Percentiles rank a stretch among this genome's conserved stretches.
These are phyloP conservation scores for Athelia psychrophila DNA, from an alignment of 1,284 basidiomycete genomes.

Conservation along the genomic window DNA sequence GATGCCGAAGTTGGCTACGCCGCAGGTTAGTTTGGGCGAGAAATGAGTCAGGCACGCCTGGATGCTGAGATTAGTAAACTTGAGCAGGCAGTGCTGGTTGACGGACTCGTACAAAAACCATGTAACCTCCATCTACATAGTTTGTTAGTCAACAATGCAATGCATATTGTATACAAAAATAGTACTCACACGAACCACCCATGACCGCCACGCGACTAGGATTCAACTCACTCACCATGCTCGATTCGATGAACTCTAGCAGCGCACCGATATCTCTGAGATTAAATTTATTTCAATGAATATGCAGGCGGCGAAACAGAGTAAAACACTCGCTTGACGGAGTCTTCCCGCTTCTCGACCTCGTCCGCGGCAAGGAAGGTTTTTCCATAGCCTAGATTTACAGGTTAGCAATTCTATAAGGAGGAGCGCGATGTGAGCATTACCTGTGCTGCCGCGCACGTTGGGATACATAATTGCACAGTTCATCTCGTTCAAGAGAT, in stretches of 20 bases:
- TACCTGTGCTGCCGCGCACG: conserved; percentile 33
- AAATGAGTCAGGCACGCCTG: conserved; percentile 34
- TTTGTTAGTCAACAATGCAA: not conserved
- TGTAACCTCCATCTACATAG: conserved; percentile 30
- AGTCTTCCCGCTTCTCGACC: conserved; percentile 35
- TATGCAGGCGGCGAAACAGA: not conserved
- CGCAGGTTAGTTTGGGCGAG: conserved; percentile 31
- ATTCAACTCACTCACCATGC: conserved; percentile 26
- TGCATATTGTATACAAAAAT: not conserved
- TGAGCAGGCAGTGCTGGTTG: not conserved
- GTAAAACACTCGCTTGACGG: conserved; percentile 26
- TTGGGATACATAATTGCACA: conserved; percentile 36
- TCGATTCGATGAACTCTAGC: conserved; percentile 25
- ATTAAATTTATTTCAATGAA: not conserved
- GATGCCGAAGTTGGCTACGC: conserved; percentile 35
- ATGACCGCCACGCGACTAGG: conserved; percentile 30
- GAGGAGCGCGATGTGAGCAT: not conserved
- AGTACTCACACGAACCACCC: conserved; percentile 32
- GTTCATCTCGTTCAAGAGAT: conserved; percentile 32
- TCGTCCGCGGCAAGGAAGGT: conserved; percentile 33
- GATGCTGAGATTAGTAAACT: conserved; percentile 3
- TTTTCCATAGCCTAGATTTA: conserved; percentile 26
- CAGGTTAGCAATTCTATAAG: not conserved
- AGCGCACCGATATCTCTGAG: conserved; percentile 30
- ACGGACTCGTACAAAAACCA: conserved; percentile 28